These are phyloP conservation scores for Auxenochlorella pyrenoidosa DNA, from an alignment of 139 green algal genomes.

Conservation along the genomic window DNA sequence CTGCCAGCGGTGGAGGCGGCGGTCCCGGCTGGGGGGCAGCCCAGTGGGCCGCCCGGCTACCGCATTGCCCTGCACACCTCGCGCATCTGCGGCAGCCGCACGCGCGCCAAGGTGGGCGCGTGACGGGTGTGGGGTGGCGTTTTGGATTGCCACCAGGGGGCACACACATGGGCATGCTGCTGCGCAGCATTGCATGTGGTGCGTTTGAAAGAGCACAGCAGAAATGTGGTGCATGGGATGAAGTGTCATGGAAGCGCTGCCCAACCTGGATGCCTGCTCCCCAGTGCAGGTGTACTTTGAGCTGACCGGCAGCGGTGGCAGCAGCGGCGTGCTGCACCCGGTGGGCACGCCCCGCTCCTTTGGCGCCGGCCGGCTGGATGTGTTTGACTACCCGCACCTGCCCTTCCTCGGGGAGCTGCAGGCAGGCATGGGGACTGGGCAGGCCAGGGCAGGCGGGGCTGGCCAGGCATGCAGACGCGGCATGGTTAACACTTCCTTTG, in stretches of 20 bases:
- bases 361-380: slow-evolving; percentile 47
- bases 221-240: no score
- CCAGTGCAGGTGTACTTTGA: slow-evolving; percentile 70
- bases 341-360: slow-evolving; percentile 42
- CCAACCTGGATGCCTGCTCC: not conserved
- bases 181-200: not conserved
- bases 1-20: not conserved
- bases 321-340: slow-evolving; percentile 52
- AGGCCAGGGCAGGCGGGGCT: no score
- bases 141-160: not conserved
- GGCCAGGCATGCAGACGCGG: no score
- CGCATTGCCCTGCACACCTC: slow-evolving; percentile 34
- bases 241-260: not conserved
- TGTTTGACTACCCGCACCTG: slow-evolving; percentile 69
- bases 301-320: slow-evolving; percentile 70
- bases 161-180: not conserved
- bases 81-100: slow-evolving; percentile 25
- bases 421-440: no score
- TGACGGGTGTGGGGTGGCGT: no score
- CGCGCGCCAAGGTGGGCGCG: slow-evolving; percentile 9
- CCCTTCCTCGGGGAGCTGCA: not conserved
- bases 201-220: not conserved
- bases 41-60: slow-evolving; percentile 16
- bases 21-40: not conserved
- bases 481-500: no score